Evolutionary conservation across 345 rosid genomes (phyloP), one percentile per base, ranked within the genome.

Genomic region (Carallia pectinifolia): DNA sequence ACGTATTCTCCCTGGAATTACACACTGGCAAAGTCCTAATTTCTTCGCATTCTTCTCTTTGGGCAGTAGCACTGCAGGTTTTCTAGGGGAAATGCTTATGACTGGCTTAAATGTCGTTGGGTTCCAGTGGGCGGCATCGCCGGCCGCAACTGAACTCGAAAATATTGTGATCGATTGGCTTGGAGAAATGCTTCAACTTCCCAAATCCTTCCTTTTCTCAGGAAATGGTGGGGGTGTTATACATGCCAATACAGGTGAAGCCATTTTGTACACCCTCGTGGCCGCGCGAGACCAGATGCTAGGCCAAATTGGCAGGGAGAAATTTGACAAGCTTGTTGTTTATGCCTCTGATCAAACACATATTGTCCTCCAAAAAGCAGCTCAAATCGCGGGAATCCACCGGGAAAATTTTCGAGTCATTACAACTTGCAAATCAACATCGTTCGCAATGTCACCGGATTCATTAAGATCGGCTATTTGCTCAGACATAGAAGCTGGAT

Each of bases 141-240:
- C 83, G 0, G 82, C 81, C 17, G 86, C 87, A 74, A 86, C 88
- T 0, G 87, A 86, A 54, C 84, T 84, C 5, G 88, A 86, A 69
- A 65, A n/a, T 62, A 67, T 73, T 7, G 80, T 84, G 15, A 76
- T 75, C 76, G 86, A 86, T 23, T 86, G 84, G 85, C 73, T 85
- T 6, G 82, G 80, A 7, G 29, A 74, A 10, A 77, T 83, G 80
- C 80, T 81, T 33, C 34, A 33, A 33, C 4, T 33, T 33, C 34
- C 34, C 34, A 33, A 33, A 33, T 33, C 34, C 4, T 85, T 83
- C 77, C 75, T 83, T 31, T 81, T 80, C 73, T 68, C 81, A 0
- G 84, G 81, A 1, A 61, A 47, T 27, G 85, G 83, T 0, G 86
- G 89, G 4, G 80, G 87, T 4, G 82, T 85, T 3, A 52, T 85